A percentile compares a stretch with the other conserved stretches of the same genome.
phyloP scores from a whole-genome alignment of 2,329 filamentous ascomycete genomes.

The Lithohypha guttulata region DNA sequence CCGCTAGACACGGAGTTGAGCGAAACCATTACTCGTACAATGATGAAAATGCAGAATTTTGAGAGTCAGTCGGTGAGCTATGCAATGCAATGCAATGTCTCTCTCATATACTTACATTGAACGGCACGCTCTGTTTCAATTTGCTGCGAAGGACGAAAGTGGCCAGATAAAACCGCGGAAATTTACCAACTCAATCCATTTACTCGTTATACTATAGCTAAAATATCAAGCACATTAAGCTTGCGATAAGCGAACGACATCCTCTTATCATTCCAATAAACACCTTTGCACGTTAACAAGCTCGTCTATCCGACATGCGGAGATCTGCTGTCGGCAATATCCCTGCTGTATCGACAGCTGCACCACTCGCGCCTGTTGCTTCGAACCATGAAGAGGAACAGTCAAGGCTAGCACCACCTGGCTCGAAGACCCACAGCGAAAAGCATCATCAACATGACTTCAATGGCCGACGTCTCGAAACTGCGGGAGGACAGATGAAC shows the following conservation, averaged over 20 bases:
- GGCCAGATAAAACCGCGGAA: no score
- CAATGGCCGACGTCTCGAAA: no score
- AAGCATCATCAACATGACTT: no score
- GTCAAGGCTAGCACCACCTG: background rate
- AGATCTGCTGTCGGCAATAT: background rate
- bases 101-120: background rate
- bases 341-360: conserved; percentile 2
- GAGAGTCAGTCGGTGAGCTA: background rate
- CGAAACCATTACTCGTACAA: background rate
- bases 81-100: background rate
- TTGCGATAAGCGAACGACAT: background rate
- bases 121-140: background rate
- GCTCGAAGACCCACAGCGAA: background rate
- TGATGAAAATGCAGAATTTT: background rate
- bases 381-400: background rate
- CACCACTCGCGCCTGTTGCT: conserved; percentile 3
- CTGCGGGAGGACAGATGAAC: no score
- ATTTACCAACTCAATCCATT: no score
- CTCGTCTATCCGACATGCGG: background rate
- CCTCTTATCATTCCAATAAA: background rate
- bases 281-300: background rate
- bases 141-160: no score
- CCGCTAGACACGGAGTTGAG: background rate
- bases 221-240: background rate
- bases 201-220: background rate